Evolutionary conservation across 2,329 filamentous ascomycete genomes (phyloP), one percentile per base, ranked within the genome.

Genomic region (Ascochyta clinopodiicola): DNA sequence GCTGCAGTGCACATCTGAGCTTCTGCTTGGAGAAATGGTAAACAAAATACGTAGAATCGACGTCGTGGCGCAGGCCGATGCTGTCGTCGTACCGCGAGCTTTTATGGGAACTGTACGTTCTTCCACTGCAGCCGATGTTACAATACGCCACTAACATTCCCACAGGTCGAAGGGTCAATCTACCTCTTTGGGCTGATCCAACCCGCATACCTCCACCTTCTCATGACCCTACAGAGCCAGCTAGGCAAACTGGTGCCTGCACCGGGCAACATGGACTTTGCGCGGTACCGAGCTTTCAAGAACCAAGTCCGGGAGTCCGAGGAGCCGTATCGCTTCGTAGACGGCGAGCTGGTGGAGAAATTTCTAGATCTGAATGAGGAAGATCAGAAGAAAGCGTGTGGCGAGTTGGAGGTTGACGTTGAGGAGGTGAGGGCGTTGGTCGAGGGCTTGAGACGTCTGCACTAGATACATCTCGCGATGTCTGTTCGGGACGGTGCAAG

Each of bases 11-110:
- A 91, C 86, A 0, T 88, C 89, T 56, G 93, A 97, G 75, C 86
- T 98, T 60, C 87, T 89, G 39, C 81, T 99, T 9, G 93, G 95
- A 1, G 94, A 99, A 74, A 92, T 95, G 84, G 91, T 98, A 51
- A 99, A 99, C 71, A 85, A 87, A 29, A 96, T 98, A 51, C 85
- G 88, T 21, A 85, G 85, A 25, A 85, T 98, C 17, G 82, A 88
- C 49, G 86, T 96, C 9, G 82, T 86, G 25, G 80, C 86, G 3
- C 82, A 82, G 17, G 79, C 86, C 2, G 87, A 82, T 61, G 86
- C 90, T 8, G 80, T 88, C 24, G 86, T 97, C 7, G 79, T 88
- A 7, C 94, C 95, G 0, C 87, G 86, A 68, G 95, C 95, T 19
- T 97, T 98, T 71, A 78, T 98, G 47, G 93, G 86, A 55, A 98